These are phyloP conservation scores for Suillus discolor DNA, from an alignment of 768 basidiomycete species.

Conservation along the genomic window DNA sequence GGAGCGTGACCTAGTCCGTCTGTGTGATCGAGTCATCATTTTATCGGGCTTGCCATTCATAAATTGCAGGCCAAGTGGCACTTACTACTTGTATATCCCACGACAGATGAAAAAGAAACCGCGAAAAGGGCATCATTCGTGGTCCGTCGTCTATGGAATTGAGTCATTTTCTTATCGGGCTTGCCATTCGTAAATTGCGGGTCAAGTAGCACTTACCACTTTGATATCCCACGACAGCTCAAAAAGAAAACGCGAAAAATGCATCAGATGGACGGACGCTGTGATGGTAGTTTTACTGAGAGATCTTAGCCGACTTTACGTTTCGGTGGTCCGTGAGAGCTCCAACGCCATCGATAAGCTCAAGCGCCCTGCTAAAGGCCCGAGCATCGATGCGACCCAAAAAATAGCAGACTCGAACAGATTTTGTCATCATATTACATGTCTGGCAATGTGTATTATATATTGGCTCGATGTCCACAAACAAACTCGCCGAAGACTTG, in stretches of 20 bases:
- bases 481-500: not conserved
- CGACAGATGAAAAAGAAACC: not conserved
- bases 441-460: not conserved
- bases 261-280: not conserved
- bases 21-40: not conserved
- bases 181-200: not conserved
- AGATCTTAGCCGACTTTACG: not conserved
- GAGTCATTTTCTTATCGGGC: not conserved
- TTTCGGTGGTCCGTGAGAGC: not conserved
- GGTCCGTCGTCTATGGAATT: not conserved
- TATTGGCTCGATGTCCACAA: not conserved
- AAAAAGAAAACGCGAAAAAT: not conserved
- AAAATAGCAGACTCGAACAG: not conserved
- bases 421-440: not conserved
- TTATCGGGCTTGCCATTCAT: not conserved
- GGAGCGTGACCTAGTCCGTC: not conserved
- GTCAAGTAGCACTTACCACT: not conserved
- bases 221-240: not conserved
- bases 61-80: not conserved
- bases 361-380: not conserved
- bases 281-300: not conserved
- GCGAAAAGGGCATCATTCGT: too few species aligned
- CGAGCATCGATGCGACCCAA: too few species aligned
- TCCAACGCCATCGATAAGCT: not conserved
- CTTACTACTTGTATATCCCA: not conserved